These are phyloP conservation scores for Elaeis guineensis DNA, from an alignment of 176 grass and related monocot species.

Conservation along the genomic window DNA sequence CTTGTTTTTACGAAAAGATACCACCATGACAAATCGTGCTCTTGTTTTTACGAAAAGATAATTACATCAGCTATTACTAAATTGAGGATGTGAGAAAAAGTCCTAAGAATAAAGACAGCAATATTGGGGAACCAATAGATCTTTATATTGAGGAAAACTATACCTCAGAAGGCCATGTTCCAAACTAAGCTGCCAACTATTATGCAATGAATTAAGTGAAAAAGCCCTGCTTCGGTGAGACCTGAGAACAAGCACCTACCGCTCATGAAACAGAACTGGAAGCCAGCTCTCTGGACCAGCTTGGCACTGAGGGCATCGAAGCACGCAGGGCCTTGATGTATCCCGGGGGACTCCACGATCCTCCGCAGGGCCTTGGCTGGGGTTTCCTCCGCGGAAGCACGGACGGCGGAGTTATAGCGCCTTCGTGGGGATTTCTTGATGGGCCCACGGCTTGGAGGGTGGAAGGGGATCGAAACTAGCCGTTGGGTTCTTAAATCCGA, in stretches of 20 bases:
- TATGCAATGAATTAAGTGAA: neutral
- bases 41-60: too few relatives aligned
- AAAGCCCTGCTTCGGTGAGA: neutral
- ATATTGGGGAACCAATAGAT: too few relatives aligned
- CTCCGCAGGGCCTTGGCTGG: constrained; percentile 38
- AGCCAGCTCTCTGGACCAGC: constrained; percentile 67
- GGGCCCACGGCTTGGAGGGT: neutral
- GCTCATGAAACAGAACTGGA: constrained; percentile 72
- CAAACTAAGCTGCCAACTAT: too few relatives aligned
- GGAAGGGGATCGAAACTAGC: neutral
- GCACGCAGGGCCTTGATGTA: constrained; percentile 79
- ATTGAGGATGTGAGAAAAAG: too few relatives aligned
- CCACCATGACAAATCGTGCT: too few relatives aligned
- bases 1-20: too few relatives aligned
- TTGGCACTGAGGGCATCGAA: constrained; percentile 84
- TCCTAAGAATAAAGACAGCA: too few relatives aligned
- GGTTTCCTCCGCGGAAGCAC: constrained; percentile 1
- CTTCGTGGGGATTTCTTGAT: constrained; percentile 23
- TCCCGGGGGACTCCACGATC: constrained; percentile 40
- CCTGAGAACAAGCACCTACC: constrained; percentile 49
- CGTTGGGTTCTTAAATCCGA: too few relatives aligned
- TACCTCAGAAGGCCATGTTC: too few relatives aligned
- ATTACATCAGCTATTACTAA: too few relatives aligned
- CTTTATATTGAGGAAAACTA: too few relatives aligned
- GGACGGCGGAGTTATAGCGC: constrained; percentile 17